Base-by-base conservation (phyloP, 352 stramenopile genomes). In the Pythium phragmitis region DNA sequence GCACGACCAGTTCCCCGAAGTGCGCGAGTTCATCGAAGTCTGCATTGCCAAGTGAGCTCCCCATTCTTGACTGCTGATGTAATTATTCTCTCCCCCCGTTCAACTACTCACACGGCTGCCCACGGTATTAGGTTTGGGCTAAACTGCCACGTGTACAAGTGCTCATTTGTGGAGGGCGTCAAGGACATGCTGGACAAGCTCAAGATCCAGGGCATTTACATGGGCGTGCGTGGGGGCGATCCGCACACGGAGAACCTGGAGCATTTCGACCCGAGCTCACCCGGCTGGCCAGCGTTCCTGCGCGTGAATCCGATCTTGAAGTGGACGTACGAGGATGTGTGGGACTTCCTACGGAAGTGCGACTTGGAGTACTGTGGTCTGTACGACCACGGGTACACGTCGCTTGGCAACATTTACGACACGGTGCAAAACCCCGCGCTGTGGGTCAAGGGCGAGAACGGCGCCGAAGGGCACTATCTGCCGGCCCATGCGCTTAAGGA, bases 231-330 rank as follows among this genome's bases (percentile, higher is more conserved):
- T 34, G 75, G 79, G 48, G 87, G 91, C 34, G 97, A 99, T 76
- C 97, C 97, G 12, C 97, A 99, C 73, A 94, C 82, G 0, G 86
- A 92, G 42, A 72, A 92, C 54, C 75, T 96, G 64, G 85, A 94
- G 49, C 83, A 94, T 63, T 95, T 93, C 59, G 80, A 79, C 13
- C 89, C 89, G 11, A 96, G 86, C 65, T 91, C 88, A 17, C 76
- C 86, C 8, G 91, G 90, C 4, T 98, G 91, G 96, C 97, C 97
- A 39, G 88, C 96, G 13, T 99, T 99, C 70, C 85, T 99, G 75
- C 83, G 97, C 34, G 89, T 99, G n/a, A 99, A 99, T 77, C 97
- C 97, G n/a, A 97, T 99, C 46, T 70, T 99, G 37, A 66, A 92
- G 54, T 99, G 97, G 97, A 97, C 84, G 7, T 99, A 99, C 77